phyloP scores from a whole-genome alignment of 2,329 filamentous ascomycete species.

The Grosmannia huntii region DNA sequence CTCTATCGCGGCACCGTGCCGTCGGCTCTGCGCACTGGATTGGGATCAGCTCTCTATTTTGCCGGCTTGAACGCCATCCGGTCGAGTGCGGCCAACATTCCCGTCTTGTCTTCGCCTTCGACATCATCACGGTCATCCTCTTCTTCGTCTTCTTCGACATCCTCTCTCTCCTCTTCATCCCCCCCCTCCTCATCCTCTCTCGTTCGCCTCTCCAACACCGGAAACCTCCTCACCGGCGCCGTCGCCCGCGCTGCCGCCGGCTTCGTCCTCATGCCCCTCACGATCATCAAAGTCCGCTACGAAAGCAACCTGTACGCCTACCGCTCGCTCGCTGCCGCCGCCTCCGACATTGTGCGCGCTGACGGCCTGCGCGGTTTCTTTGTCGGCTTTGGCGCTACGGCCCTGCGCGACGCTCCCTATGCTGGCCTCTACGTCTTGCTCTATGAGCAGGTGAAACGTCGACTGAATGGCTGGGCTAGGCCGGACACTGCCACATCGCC shows the following conservation, averaged over 20 bases:
- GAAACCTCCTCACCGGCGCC: conserved; percentile 77
- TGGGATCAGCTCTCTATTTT: conserved; percentile 91
- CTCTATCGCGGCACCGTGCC: conserved; percentile 91
- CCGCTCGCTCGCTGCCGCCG: conserved; percentile 59
- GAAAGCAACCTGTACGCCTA: conserved; percentile 83
- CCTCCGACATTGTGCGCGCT: conserved; percentile 56
- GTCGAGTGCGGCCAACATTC: conserved; percentile 43
- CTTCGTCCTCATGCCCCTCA: conserved; percentile 88
- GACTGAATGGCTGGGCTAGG: conserved; percentile 27
- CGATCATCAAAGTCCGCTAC: conserved; percentile 91
- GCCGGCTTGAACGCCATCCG: conserved; percentile 73
- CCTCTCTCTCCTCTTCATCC: conserved; percentile 17
- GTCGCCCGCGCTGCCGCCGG: conserved; percentile 75
- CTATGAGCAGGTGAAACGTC: conserved; percentile 73
- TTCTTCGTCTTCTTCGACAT: conserved; percentile 6
- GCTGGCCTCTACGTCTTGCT: conserved; percentile 89
- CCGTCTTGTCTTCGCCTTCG: conserved; percentile 18
- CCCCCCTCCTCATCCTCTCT: conserved; percentile 32
- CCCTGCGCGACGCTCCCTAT: conserved; percentile 89
- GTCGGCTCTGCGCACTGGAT: conserved; percentile 83
- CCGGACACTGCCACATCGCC: conserved; percentile 16
- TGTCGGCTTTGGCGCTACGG: conserved; percentile 84
- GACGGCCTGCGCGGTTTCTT: conserved; percentile 81
- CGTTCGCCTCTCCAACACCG: conserved; percentile 69
- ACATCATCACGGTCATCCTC: conserved; percentile 1